Evolutionary conservation across 257 asterid genomes (phyloP), one percentile per base, ranked within the genome.

Genomic region (Gynochthodes officinalis): DNA sequence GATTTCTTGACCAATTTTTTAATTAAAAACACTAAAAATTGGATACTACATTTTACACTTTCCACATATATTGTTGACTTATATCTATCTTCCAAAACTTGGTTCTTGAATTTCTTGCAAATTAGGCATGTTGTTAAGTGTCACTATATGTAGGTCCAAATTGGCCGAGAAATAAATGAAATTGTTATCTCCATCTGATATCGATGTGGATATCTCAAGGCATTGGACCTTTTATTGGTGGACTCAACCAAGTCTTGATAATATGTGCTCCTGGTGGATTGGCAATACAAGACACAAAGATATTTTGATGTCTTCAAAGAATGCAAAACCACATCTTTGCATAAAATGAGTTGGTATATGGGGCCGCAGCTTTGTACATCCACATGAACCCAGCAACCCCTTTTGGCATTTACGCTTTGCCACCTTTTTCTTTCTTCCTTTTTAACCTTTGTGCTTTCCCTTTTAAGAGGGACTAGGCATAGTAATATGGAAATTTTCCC

Each of bases 291-390:
- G 65, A 68, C 65, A 71, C 62, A 63, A 10, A 46, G 49, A 74
- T 84, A 85, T 87, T 79, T 78, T 61, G 64, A 39, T n/a, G 73
- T 63, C 70, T 5, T 49, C 53, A 72, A 67, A 76, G 83, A 76
- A 72, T 78, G 53, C 48, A 73, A 72, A 71, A n/a, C 90, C 91
- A 88, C 89, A 83, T 69, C 39, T 81, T 66, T 73, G 53, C n/a
- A 70, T 39, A 69, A 71, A 55, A 75, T 80, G 69, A 52, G 73
- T 72, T 74, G 72, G 2, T 55, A 2, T 57, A n/a, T n/a, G 85
- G 88, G 84, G 43, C 85, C 88, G 3, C 61, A 61, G 43, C 66
- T 48, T 72, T 67, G 82, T 73, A 82, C 58, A 60, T 69, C 65
- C 79, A 77, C 71, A 77, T 60, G 64, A 68, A 83, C 81, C 74